Base-by-base conservation (phyloP, 2,329 filamentous ascomycete species). In the Sclerotinia minor region DNA sequence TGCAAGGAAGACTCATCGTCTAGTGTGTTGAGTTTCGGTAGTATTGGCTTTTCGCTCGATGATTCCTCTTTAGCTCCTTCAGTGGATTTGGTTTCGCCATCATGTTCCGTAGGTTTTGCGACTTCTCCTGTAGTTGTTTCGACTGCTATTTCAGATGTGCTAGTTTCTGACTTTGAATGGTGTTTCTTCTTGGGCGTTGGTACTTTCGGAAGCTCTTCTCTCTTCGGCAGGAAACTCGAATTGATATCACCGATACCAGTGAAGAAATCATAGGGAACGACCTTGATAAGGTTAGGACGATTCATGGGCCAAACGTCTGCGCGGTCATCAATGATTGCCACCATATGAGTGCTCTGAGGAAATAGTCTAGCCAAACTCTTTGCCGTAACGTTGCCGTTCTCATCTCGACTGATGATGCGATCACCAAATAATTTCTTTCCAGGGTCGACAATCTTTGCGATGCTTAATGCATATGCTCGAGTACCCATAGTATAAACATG, bases 401-500 rank as follows among this genome's bases (percentile, higher is more conserved):
- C 95, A 77, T 98, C 94, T 75, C 95, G 90, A 79, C 94, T 98
- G 75, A 99, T 91, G 74, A 99, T 94, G 67, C 95, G 88, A 79
- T 97, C 94, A 50, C 92, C 94, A 78, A 99, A 99, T 13, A 97
- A 87, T 77, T 90, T 94, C 71, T 89, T 87, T 45, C 94, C 88
- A 0, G 94, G 94, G 75, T 99, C 95, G 70, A 99, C 91, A 71
- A 99, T 94, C 73, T 91, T 90, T 49, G 93, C 93, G 73, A 99
- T 96, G 70, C 92, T 90, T 73, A 94, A 85, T 13, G 95, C 95
- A 77, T 99, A 99, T n/a, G 94, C 92, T 71, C 95, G 87, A 29
- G 95, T 99, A 67, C 94, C 95, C 95, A 99, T 99, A 54, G 95
- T 99, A 81, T 99, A 99, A 71, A 99, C 94, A 78, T 99, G 95